Evolutionary conservation across 2,329 filamentous ascomycete species (phyloP), one percentile per base, ranked within the genome.

Genomic region (Aureobasidium musti): DNA sequence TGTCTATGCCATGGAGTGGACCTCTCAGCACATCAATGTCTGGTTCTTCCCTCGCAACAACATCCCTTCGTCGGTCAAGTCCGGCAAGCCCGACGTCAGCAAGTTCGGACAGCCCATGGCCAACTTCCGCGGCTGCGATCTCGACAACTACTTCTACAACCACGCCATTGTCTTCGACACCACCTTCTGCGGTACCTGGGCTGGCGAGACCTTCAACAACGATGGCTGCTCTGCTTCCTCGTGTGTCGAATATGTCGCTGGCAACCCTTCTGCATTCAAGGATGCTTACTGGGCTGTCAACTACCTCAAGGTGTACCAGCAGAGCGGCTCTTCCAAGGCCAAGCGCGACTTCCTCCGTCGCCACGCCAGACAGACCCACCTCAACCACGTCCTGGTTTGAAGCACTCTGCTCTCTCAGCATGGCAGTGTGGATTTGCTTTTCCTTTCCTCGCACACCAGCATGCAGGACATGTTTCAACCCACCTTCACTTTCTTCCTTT

Each of bases 11-110:
- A 81, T 79, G 79, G 68, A 69, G 23, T 96, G 92, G 90, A 91
- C 89, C 1, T 83, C 84, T 26, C 76, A 84, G 0, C 82, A 82
- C 70, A 96, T 97, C 77, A 83, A 84, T 53, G 83, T 96, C 69
- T 97, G 87, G 86, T 95, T 91, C 84, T 97, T 96, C 78, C 82
- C 87, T 0, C 87, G 91, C 10, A 77, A 76, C 69, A 76, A 75
- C 8, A 86, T 92, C 67, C 91, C 91, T 0, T 71, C 76, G 3
- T 87, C 91, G 74, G 86, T 91, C 68, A 73, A 39, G 21, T 35
- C 23, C 33, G 66, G 61, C 30, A 65, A 52, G 23, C 91, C 91
- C 0, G 79, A 91, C 70, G 87, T 88, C 28, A 28, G 77, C 75
- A 2, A 89, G 91, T 4, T 75, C 82, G 11, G 90, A 87, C 35